These are phyloP conservation scores for Aspergillus clavatus DNA, from an alignment of 2,329 filamentous ascomycete genomes.

Conservation along the genomic window DNA sequence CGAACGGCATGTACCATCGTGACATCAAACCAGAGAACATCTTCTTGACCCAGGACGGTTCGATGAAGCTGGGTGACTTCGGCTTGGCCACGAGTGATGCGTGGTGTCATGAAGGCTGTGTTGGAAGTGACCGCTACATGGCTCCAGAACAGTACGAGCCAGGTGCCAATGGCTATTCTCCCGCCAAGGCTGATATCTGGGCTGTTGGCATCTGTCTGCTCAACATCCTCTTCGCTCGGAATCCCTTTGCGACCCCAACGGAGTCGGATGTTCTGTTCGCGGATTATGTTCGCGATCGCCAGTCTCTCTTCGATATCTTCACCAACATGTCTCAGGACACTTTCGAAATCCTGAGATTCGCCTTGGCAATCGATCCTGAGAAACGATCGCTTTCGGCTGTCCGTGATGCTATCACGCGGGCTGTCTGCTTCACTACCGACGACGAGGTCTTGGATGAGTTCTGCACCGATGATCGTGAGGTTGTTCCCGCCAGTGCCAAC, in stretches of 20 bases:
- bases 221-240: conserved; percentile 94
- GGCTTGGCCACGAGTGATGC: conserved; percentile 83
- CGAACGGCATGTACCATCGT: conserved; percentile 86
- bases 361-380: conserved; percentile 82
- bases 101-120: conserved; percentile 88
- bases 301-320: conserved; percentile 96
- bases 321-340: conserved; percentile 98
- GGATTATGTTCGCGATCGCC: conserved; percentile 88
- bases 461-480: conserved; percentile 73
- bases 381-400: conserved; percentile 78
- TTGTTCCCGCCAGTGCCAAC: conserved; percentile 75
- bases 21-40: conserved; percentile 99
- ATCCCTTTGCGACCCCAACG: conserved; percentile 88
- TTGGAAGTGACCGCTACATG: conserved; percentile 99
- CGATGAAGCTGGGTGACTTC: conserved; percentile 96
- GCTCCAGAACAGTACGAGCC: conserved; percentile 97
- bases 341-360: conserved; percentile 86
- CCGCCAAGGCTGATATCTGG: conserved; percentile 92
- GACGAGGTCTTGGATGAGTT: conserved; percentile 92
- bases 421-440: conserved; percentile 86
- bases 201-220: conserved; percentile 93
- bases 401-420: conserved; percentile 70
- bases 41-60: conserved; percentile 78
- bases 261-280: conserved; percentile 88
- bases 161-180: conserved; percentile 79